Conservation (phyloP, 495 filamentous ascomycete genomes). For the Neurospora sp. region DNA sequence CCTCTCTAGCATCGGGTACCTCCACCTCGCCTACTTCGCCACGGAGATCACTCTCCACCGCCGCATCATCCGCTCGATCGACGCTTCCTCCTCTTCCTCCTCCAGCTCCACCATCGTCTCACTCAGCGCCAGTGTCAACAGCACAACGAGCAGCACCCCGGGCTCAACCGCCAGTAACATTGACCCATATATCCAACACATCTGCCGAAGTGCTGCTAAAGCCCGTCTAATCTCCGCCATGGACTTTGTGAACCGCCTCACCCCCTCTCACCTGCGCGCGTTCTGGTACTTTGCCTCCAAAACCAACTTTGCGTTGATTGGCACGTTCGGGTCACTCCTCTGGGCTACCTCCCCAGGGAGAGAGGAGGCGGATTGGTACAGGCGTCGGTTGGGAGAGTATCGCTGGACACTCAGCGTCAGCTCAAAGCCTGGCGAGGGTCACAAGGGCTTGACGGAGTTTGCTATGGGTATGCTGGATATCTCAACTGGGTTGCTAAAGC, state of each 20-base stretch:
- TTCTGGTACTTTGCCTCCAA: slow-evolving; percentile 82
- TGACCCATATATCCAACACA: slow-evolving; percentile 75
- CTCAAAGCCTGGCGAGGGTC: slow-evolving; percentile 58
- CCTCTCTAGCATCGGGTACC: slow-evolving; percentile 56
- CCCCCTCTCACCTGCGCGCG: slow-evolving; percentile 57
- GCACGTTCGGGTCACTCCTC: slow-evolving; percentile 70
- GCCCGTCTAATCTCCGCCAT: slow-evolving; percentile 68
- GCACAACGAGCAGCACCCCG: background rate
- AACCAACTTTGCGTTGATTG: slow-evolving; percentile 72
- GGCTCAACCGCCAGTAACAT: slow-evolving; percentile 17
- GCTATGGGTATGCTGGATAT: slow-evolving; percentile 67
- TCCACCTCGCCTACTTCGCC: slow-evolving; percentile 78
- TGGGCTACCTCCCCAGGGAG: slow-evolving; percentile 76
- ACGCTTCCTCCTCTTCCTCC: slow-evolving; percentile 25
- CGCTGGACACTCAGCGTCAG: slow-evolving; percentile 87
- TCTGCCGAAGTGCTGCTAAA: slow-evolving; percentile 86
- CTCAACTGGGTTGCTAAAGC: slow-evolving; percentile 44
- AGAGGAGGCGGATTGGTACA: slow-evolving; percentile 96
- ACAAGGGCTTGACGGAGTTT: slow-evolving; percentile 55
- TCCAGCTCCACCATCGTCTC: slow-evolving; percentile 1
- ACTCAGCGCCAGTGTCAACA: slow-evolving; percentile 2
- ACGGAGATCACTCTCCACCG: slow-evolving; percentile 79
- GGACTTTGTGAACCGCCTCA: slow-evolving; percentile 68
- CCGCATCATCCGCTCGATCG: slow-evolving; percentile 65
- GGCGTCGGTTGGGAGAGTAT: slow-evolving; percentile 74